Evolutionary conservation across 1,284 basidiomycete genomes (phyloP), one percentile per base, ranked within the genome.

Genomic region (Gomphus sp.): DNA sequence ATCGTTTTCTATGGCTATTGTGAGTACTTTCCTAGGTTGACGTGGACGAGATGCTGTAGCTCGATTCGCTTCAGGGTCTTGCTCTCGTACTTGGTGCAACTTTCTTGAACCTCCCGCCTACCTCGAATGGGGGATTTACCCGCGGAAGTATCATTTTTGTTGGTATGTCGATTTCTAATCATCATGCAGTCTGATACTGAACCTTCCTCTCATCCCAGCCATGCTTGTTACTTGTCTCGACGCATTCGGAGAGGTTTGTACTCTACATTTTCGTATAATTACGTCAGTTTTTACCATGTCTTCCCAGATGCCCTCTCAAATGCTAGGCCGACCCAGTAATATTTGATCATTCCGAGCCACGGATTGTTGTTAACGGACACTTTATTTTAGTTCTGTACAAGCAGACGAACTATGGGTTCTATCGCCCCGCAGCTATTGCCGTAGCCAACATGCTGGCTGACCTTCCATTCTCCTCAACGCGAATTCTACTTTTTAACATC

Each of bases 61-160:
- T 60, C 55, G 52, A 10, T 39, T 60, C 28, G 47, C 59, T 48
- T 37, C 60, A 72, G 69, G 64, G 77, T 52, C 72, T 93, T 37
- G 85, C 89, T 54, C 71, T 96, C 52, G 80, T 96, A 55, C 78
- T 89, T 64, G 92, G 92, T 39, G 84, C 80, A 18, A 83, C 86
- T 14, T 94, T 82, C 73, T 82, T 84, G 66, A 81, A 89, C 58
- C 78, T 89, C 36, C 88, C 90, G 3, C 65, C 78, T 16, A 86
- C 87, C 0, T 82, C 91, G 8, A 79, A 80, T 41, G 92, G 92
- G 43, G 89, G 87, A 0, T 96, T 96, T 73, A 93, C 91, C 22
- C 82, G 92, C 63, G 93, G 91, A 34, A 84, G 90, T 72, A 83
- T 91, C 48, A 83, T 95, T 58, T 94, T 94, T 71, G 69, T 65